Evolutionary conservation across 495 filamentous ascomycete genomes (phyloP), one percentile per base, ranked within the genome.

Genomic region (Tuber umbilicatum): DNA sequence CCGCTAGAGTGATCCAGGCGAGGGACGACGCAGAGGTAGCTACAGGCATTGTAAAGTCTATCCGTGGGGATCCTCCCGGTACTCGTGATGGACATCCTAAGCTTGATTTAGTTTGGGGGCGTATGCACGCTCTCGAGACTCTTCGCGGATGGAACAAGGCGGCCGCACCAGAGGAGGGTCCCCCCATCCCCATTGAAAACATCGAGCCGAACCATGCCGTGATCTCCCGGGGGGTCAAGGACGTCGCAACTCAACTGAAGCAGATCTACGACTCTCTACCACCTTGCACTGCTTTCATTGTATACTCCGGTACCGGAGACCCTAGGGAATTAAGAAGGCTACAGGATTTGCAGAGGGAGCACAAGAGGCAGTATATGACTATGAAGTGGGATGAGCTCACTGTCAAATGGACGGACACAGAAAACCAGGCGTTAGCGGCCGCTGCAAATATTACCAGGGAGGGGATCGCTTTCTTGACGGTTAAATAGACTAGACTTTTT

Each of bases 271-370:
- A 91, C 7, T 86, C 88, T 4, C 85, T 98, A 5, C 94, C 95
- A 0, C 87, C 88, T 0, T 94, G 93, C 80, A 97, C 96, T 0
- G 90, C 93, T 0, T 89, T 98, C 71, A 88, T 99, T 5, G 90
- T 99, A 17, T 94, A 95, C 84, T 91, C 90, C 72, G 95, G 95
- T 14, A 93, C 91, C 0, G 94, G 96, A 17, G 93, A 98, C 80
- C 93, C 94, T 12, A 87, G 91, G 31, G 90, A 93, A 78, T 89
- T 96, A 84, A 86, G 85, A 72, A 87, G 91, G 19, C 84, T 97
- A 73, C 90, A 93, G 81, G 86, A 86, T 0, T 85, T 95, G 88
- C 90, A 97, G 74, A 85, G 87, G 74, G 85, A 87, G 75, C 93
- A 91, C 84, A 90, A 90, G 78, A 86, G 89, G 74, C 94, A 98